Conservation (phyloP, 2,329 filamentous ascomycete genomes). For the Domatiomyces catenatus region DNA sequence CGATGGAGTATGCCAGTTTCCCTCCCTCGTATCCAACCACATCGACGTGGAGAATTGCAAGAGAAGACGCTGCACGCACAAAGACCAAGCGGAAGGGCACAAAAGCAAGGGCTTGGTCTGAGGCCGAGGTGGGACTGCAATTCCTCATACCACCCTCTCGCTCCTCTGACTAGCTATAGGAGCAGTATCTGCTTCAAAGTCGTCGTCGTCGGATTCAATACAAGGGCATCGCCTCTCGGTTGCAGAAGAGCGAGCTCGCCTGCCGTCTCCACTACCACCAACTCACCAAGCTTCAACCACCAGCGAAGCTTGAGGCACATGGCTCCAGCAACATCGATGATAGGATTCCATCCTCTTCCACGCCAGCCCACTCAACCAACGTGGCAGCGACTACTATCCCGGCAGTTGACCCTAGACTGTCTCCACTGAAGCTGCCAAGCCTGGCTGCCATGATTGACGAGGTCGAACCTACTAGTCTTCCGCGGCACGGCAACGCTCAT, state of each 20-base stretch:
- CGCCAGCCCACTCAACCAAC: not conserved
- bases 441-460: not conserved
- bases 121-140: conserved; percentile 53
- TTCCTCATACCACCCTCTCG: conserved; percentile 1
- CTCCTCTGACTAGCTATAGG: conserved; percentile 33
- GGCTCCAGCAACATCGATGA: too few species aligned
- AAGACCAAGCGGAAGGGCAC: not conserved
- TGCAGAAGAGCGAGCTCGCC: conserved; percentile 77
- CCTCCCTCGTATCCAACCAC: not conserved
- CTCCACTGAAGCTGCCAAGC: not conserved
- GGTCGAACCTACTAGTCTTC: not conserved
- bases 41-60: not conserved
- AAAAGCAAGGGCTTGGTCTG: conserved; percentile 55
- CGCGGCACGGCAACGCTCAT: not conserved
- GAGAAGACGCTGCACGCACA: not conserved
- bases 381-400: not conserved
- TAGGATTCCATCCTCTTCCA: not conserved
- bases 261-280: conserved; percentile 81
- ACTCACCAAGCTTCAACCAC: conserved; percentile 43
- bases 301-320: not conserved
- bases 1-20: not conserved
- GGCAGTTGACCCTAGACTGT: not conserved
- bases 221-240: conserved; percentile 71
- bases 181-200: conserved; percentile 69
- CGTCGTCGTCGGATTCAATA: conserved; percentile 80